A percentile compares a stretch with the other conserved stretches of the same genome.
Conservation (phyloP, 352 stramenopile species). For the Aphanomyces invadans region DNA sequence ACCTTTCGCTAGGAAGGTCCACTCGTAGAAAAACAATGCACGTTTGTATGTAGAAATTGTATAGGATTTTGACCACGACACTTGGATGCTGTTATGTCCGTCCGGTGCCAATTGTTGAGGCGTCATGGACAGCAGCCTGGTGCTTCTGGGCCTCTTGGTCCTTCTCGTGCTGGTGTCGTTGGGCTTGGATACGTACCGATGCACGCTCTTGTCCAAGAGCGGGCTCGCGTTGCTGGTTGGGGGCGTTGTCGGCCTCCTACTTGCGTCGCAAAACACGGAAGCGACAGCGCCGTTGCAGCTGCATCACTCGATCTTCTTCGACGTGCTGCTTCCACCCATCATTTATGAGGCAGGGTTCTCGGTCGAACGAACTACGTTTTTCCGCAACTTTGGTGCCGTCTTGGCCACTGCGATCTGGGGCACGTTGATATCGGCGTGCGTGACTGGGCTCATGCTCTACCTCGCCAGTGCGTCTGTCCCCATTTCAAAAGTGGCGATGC, state of each 20-base stretch:
- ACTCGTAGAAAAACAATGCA: not conserved
- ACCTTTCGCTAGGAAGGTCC: not conserved
- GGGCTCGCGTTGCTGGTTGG: constrained; percentile 13
- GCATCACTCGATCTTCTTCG: constrained; percentile 13
- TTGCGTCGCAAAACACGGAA: not conserved
- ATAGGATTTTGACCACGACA: not conserved
- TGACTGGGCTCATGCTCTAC: constrained; percentile 7
- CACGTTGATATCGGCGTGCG: constrained; percentile 12
- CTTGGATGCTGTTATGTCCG: no score
- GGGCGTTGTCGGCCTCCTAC: not conserved
- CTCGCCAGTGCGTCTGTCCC: not conserved
- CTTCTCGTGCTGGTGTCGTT: constrained; percentile 14
- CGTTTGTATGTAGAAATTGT: not conserved
- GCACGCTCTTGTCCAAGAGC: constrained; percentile 21
- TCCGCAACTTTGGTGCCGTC: constrained; percentile 16
- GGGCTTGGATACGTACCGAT: not conserved
- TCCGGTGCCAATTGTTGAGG: no score
- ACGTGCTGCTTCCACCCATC: constrained; percentile 15
- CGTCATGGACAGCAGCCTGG: not conserved
- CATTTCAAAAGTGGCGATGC: not conserved
- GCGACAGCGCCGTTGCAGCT: not conserved
- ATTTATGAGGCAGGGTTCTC: constrained; percentile 22
- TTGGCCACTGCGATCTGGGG: constrained; percentile 3
- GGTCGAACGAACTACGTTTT: constrained; percentile 10
- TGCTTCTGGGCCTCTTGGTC: not conserved